These are phyloP conservation scores for Hypoxylon subgilvum DNA, from an alignment of 495 filamentous ascomycete species.

Conservation along the genomic window DNA sequence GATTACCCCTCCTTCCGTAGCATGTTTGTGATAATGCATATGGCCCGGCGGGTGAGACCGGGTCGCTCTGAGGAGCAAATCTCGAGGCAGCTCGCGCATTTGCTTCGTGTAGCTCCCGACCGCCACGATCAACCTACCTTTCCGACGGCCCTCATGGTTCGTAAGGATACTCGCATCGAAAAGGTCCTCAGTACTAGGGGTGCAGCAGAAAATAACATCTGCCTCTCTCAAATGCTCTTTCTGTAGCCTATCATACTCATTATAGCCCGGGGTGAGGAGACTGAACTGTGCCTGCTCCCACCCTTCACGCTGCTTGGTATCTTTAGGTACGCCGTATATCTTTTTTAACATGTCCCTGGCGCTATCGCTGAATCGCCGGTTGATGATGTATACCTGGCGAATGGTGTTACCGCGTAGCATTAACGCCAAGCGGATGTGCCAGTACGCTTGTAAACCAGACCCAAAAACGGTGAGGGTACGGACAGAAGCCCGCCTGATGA, in stretches of 20 bases:
- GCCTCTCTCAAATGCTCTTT: constrained; percentile 70
- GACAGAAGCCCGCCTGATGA: constrained; percentile 71
- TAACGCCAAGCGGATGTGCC: constrained; percentile 86
- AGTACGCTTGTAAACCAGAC: constrained; percentile 88
- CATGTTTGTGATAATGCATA: constrained; percentile 72
- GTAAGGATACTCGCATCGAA: constrained; percentile 66
- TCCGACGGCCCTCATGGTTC: constrained; percentile 69
- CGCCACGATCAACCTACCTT: constrained; percentile 77
- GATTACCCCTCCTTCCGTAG: constrained; percentile 72
- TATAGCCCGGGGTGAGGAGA: constrained; percentile 72
- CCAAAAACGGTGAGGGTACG: constrained; percentile 84
- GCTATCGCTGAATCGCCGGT: constrained; percentile 63
- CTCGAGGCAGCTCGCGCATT: constrained; percentile 85
- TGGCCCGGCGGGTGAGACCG: constrained; percentile 53
- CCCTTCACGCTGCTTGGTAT: constrained; percentile 59
- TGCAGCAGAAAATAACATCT: constrained; percentile 79
- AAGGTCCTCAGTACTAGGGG: constrained; percentile 53
- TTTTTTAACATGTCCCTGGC: constrained; percentile 61
- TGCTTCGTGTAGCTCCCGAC: constrained; percentile 83
- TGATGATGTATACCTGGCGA: constrained; percentile 78
- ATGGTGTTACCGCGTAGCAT: constrained; percentile 74
- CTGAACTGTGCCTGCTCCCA: constrained; percentile 67
- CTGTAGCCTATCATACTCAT: constrained; percentile 70
- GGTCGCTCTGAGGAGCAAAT: constrained; percentile 73
- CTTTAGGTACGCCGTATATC: constrained; percentile 60